These are phyloP conservation scores for Sphenostylis stenocarpa DNA, from an alignment of 306 rosid species.

Conservation along the genomic window DNA sequence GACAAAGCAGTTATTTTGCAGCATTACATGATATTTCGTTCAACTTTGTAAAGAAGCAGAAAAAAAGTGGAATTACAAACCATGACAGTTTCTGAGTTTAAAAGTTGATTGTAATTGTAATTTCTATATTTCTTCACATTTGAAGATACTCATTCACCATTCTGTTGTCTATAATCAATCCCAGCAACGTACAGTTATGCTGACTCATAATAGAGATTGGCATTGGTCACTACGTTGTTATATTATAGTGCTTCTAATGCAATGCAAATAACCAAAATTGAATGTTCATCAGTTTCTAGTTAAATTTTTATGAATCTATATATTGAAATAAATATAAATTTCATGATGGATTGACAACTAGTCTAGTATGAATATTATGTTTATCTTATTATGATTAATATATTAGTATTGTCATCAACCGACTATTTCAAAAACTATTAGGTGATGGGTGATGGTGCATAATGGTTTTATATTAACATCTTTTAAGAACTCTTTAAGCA, in stretches of 20 bases:
- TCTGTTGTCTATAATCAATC: not conserved
- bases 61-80: not conserved
- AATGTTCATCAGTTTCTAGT: not conserved
- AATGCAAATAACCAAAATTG: not conserved
- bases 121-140: not conserved
- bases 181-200: too few species aligned
- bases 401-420: too few species aligned
- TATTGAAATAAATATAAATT: too few species aligned
- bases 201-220: too few species aligned
- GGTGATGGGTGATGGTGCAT: too few species aligned
- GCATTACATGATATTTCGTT: constrained; percentile 2
- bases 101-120: not conserved
- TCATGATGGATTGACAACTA: too few species aligned
- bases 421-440: too few species aligned
- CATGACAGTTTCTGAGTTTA: not conserved
- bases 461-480: too few species aligned
- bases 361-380: too few species aligned
- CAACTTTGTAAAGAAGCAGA: not conserved
- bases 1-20: not conserved
- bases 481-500: too few species aligned
- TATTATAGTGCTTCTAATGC: not conserved
- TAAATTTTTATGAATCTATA: not conserved
- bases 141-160: not conserved
- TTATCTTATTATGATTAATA: too few species aligned
- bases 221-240: too few species aligned